These are phyloP conservation scores for Podila verticillata DNA, from an alignment of 192 early-diverging fungal genomes.

Conservation along the genomic window DNA sequence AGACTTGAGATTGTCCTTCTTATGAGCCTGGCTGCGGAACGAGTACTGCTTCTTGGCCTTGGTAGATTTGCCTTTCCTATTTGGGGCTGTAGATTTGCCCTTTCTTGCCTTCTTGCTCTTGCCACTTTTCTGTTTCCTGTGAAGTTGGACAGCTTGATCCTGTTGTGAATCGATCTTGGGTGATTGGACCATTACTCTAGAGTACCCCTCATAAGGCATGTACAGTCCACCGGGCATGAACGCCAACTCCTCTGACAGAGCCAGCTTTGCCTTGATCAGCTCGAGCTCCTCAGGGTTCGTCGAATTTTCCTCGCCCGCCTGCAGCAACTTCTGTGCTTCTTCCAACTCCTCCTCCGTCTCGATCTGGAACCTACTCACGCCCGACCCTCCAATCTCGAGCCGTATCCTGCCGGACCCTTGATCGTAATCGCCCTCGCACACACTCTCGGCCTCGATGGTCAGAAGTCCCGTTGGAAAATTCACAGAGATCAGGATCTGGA, in stretches of 20 bases:
- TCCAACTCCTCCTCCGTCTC: constrained; percentile 8
- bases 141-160: background rate
- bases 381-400: constrained; percentile 28
- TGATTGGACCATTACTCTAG: constrained; percentile 11
- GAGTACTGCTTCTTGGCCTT: too few species aligned
- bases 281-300: constrained; percentile 3
- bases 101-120: constrained; percentile 6
- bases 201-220: constrained; percentile 41
- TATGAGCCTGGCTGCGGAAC: too few species aligned
- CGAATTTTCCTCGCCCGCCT: background rate
- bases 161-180: background rate
- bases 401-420: constrained; percentile 9
- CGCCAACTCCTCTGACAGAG: constrained; percentile 21
- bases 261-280: constrained; percentile 16
- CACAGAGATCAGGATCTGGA: constrained; percentile 34
- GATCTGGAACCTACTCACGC: constrained; percentile 25
- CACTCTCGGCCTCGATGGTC: constrained; percentile 41
- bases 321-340: background rate
- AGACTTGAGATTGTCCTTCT: background rate
- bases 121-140: constrained; percentile 1
- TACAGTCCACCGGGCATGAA: constrained; percentile 43
- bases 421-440: constrained; percentile 17
- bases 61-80: background rate
- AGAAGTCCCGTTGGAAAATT: constrained; percentile 37
- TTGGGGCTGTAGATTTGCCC: background rate